Evolutionary conservation across 106 monocot genomes (phyloP).

Genomic region (Dioscorea dumetorum): DNA sequence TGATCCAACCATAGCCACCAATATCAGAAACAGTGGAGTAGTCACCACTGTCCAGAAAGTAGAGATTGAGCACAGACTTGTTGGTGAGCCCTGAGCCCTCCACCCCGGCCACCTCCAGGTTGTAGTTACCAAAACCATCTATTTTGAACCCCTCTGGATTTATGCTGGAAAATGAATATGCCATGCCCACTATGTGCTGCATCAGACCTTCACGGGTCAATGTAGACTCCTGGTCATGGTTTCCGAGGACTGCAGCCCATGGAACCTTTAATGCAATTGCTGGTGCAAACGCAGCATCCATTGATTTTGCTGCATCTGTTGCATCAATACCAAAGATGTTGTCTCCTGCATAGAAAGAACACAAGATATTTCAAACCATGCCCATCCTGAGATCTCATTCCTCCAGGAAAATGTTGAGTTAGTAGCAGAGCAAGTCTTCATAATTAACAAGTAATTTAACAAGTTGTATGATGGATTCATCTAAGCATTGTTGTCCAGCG

Average conservation of each 20-base stretch:
- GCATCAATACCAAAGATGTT: constrained; percentile 79
- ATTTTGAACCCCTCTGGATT: constrained; percentile 58
- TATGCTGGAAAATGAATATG: constrained; percentile 46
- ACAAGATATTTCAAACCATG: too few species aligned
- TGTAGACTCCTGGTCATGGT: constrained; percentile 88
- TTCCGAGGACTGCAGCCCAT: constrained; percentile 88
- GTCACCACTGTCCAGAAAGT: constrained; percentile 91
- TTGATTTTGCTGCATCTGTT: constrained; percentile 55
- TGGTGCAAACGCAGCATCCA: constrained; percentile 63
- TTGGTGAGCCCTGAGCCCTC: constrained; percentile 46
- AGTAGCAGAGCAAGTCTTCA: too few species aligned
- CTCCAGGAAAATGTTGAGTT: too few species aligned
- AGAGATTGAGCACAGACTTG: constrained; percentile 83
- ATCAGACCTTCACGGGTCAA: constrained; percentile 73
- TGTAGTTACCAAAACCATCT: constrained; percentile 91
- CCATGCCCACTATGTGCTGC: constrained; percentile 56
- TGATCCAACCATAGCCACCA: constrained; percentile 78
- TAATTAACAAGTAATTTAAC: too few species aligned
- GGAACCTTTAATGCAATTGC: constrained; percentile 67
- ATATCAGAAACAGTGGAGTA: constrained; percentile 57
- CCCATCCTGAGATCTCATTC: too few species aligned
- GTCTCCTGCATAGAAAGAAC: constrained; percentile 52
- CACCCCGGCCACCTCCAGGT: constrained; percentile 55
- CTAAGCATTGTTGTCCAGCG: too few species aligned
- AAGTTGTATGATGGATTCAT: too few species aligned